Evolutionary conservation across 2,329 filamentous ascomycete genomes (phyloP), one percentile per base, ranked within the genome.

Genomic region (Lasiodiplodia theobromae): DNA sequence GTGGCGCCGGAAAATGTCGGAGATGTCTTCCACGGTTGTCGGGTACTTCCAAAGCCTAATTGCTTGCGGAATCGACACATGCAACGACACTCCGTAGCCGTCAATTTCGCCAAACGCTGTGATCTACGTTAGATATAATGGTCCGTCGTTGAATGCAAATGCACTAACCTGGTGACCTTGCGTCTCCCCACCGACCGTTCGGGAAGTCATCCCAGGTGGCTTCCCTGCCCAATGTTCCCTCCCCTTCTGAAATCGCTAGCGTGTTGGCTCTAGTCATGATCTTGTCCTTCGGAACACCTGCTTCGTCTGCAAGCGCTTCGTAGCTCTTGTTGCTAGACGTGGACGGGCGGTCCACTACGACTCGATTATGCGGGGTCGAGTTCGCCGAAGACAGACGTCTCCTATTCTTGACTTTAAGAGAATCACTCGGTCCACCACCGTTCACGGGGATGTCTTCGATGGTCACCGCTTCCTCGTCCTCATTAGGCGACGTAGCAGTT

Each of bases 141-240:
- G 37, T 28, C 44, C 28, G 16, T 25, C 34, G 28, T 28, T 23
- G 23, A 31, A 44, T 56, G 47, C 11, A 23, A 54, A 49, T 47
- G n/a, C 14, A 70, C 69, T 14, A 57, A 76, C 74, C 72, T 40
- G 94, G 94, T 2, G 94, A 97, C 65, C 95, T 88, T 4, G 94
- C 92, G 75, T 97, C 95, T 77, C 95, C 95, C 89, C 95, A 98
- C 67, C 95, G 89, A 34, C 95, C 96, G 83, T 98, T 98, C 71
- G 95, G 95, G 79, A 94, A 99, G 75, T 99, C 96, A 75, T 99
- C 96, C 96, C 96, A 99, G 0, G 96, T 99, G 40, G 96, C 96
- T 84, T 98, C 95, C 62, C 96, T 88, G 12, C 95, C 96, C 7
- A 97, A 85, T 3, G 92, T 87, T 28, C 95, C 96, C 75, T 97